Evolutionary conservation across 495 filamentous ascomycete species (phyloP), one percentile per base, ranked within the genome.

Genomic region (Hypoxylon crocopeplum): DNA sequence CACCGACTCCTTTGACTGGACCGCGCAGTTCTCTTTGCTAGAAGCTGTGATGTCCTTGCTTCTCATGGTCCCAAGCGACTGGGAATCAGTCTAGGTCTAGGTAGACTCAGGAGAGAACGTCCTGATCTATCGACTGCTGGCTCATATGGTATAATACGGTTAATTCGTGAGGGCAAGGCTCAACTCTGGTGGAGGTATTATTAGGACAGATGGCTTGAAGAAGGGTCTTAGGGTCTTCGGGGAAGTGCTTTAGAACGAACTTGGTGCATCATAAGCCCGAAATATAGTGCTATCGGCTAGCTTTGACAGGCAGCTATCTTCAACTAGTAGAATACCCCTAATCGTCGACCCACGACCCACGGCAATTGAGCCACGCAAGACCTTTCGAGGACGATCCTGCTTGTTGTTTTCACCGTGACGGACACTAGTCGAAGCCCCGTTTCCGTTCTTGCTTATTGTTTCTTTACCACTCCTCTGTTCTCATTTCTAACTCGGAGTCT

Each of bases 301-400:
- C 48, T 53, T 63, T 42, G 59, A 48, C 41, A 57, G 32, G 34
- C 30, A 48, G 38, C 40, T 47, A 29, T 17, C 27, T 38, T 21
- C 13, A 22, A 38, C 41, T 58, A 57, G 36, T 40, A 48, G 30
- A 45, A 25, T 63, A 13, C 47, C 48, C 49, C 59, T 40, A 34
- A 48, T 52, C 38, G 17, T 17, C 21, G 40, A 51, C 34, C 47
- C 40, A 57, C 40, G 47, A 36, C 24, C 48, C 36, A 53, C 59
- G 52, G 59, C 19, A 63, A 41, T 63, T 63, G 52, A 53, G 29
- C 33, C 46, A 48, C 46, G n/a, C 47, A 51, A 38, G 33, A 46
- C 30, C 27, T 25, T 47, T 5, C 20, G 34, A 47, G 15, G 48
- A 53, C 34, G 38, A 49, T 48, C 59, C 8, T 48, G 20, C 7